Base-by-base conservation (phyloP, 2,329 filamentous ascomycete species). In the Epichloe gansuensis region DNA sequence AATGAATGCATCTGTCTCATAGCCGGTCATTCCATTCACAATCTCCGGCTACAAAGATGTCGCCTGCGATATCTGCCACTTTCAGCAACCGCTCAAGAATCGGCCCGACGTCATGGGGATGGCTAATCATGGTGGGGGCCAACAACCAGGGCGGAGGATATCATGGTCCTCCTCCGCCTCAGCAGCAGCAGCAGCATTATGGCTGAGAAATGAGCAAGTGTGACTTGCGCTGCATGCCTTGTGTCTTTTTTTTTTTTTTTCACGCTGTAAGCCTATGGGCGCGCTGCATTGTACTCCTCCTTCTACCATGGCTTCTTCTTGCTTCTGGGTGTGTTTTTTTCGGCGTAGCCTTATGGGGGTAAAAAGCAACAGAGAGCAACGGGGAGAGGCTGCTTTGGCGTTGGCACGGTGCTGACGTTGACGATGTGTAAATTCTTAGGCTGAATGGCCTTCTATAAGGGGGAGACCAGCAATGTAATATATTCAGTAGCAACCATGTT, bases 11-110 rank as follows among this genome's bases (percentile, higher is more conserved):
- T 28, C 35, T 48, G 23, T 34, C 55, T 41, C 34, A 34, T 55
- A 84, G 77, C 86, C 86, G 48, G 67, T 91, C 46, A 74, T 91
- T 28, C 86, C 86, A 0, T 83, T 90, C 62, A 83, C 80, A 46
- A 72, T 83, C 58, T 75, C 79, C 54, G 81, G 80, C 52, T 83
- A 84, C 67, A 73, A 83, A 60, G 85, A 89, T 61, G 76, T 91
- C 52, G 72, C 75, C 54, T 91, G 86, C 72, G 76, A 81, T 62
- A 82, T 90, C 65, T 91, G 86, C 76, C 81, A 84, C 65, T 90
- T 88, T 65, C 77, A 80, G 57, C 85, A 91, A 65, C 80, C 81
- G 9, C 73, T 85, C 52, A 72, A 78, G 58, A 72, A 76, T 60
- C 71, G 79, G 13, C 76, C 70, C 12, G 79, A 82, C 55, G 76